Evolutionary conservation across 225 moss, liverwort and hornwort genomes (phyloP), one percentile per base, ranked within the genome.

Genomic region (Marchantia polymorpha): DNA sequence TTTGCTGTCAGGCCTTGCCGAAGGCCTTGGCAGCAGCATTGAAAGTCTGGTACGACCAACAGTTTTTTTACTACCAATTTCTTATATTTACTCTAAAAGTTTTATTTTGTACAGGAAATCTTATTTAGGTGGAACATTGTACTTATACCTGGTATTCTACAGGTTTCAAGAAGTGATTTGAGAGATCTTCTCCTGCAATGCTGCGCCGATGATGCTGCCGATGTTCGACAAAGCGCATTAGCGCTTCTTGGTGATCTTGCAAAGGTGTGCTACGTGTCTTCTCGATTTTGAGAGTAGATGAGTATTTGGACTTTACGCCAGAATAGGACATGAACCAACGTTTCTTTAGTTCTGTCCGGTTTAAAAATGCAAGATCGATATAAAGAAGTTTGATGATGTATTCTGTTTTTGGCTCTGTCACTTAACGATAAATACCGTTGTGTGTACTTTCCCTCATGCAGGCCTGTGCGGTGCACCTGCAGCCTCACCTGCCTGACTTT

Each of bases 221-320:
- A 97, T 87, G 93, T 97, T 26, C 94, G 96, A 61, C 96, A 97
- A 85, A 97, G 96, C 90, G 94, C 96, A 22, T 90, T 97, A 82
- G 96, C 96, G 25, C 88, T 97, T 64, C 83, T 97, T 67, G 96
- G 96, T 81, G 96, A 97, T 77, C 89, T 97, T 47, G 96, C 94
- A 29, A 97, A 97, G 91, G 96, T 92, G 82, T 10, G 61, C 60
- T 29, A 20, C 15, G 23, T 73, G 23, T 27, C 16, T 26, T 13
- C 16, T n/a, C 17, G 49, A 71, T 50, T 16, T 23, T 6, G 10
- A 7, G 23, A 49, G 15, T 48, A 16, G 71, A 23, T 71, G 50
- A 47, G 23, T 47, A n/a, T 23, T 39, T 39, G 39, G 19, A 10
- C 49, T n/a, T 71, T 2, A 12, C 12, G 20, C 12, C 6, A 0